phyloP scores from a whole-genome alignment of 208 protist genomes.

The Endotrypanum monterogeii region DNA sequence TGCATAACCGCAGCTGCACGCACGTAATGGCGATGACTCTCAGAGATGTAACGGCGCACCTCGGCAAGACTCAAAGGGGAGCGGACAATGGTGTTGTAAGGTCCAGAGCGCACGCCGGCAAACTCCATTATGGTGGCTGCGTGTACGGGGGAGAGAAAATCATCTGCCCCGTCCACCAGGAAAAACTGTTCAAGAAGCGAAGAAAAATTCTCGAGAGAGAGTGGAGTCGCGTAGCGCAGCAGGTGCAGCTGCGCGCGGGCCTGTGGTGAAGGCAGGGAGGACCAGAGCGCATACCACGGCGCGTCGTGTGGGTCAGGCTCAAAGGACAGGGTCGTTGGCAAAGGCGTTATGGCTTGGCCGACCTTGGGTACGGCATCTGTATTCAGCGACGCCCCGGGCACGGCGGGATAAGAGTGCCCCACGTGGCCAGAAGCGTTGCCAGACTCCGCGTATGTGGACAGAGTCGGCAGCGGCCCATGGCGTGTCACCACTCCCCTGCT shows the following conservation, averaged over 20 bases:
- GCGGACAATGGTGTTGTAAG: conserved; percentile 62
- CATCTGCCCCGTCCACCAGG: conserved; percentile 55
- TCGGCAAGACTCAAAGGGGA: conserved; percentile 54
- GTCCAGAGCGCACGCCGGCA: conserved; percentile 65
- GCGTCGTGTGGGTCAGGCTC: conserved; percentile 26
- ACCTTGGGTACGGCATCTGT: neutral
- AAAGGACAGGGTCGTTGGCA: neutral
- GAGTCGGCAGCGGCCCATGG: neutral
- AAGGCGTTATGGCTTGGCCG: neutral
- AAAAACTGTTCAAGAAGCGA: conserved; percentile 64
- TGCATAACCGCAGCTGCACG: conserved; percentile 2
- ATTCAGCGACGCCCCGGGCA: neutral
- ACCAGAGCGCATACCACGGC: conserved; percentile 31
- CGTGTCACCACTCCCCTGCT: neutral
- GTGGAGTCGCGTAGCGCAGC: conserved; percentile 56
- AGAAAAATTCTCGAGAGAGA: conserved; percentile 62
- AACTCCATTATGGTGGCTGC: conserved; percentile 83
- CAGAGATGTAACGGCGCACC: conserved; percentile 60
- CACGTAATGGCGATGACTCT: conserved; percentile 52
- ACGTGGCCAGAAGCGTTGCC: neutral
- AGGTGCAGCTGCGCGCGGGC: conserved; percentile 42
- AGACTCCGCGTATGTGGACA: neutral
- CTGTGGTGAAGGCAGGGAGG: conserved; percentile 30
- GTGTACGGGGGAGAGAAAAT: conserved; percentile 69
- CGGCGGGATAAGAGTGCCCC: neutral